These are phyloP conservation scores for Lasiodiplodia theobromae DNA, from an alignment of 2,329 filamentous ascomycete species.

Conservation along the genomic window DNA sequence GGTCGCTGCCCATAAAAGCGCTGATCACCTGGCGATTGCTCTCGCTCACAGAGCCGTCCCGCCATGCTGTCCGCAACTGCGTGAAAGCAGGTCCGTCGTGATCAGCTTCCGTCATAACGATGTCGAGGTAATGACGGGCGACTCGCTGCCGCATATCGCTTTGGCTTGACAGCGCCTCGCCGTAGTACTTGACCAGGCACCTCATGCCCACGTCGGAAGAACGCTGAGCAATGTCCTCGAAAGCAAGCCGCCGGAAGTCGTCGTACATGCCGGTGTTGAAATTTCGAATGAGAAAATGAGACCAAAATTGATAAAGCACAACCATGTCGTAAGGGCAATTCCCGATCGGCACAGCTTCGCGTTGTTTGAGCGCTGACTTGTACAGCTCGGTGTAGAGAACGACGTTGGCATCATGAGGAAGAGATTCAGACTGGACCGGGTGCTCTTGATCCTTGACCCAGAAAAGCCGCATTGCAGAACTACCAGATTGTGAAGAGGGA, in stretches of 20 bases:
- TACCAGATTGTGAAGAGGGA: conserved; percentile 33
- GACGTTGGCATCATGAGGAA: conserved; percentile 54
- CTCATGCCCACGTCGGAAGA: conserved; percentile 64
- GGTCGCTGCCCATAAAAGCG: conserved; percentile 58
- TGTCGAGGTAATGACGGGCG: conserved; percentile 61
- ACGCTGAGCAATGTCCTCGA: conserved; percentile 66
- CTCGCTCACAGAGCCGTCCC: conserved; percentile 61
- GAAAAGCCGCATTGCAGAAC: conserved; percentile 44
- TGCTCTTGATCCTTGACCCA: conserved; percentile 59
- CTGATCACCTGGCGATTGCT: conserved; percentile 65
- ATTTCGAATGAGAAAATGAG: conserved; percentile 73
- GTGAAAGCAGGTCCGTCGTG: conserved; percentile 56
- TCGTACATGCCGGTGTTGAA: conserved; percentile 79
- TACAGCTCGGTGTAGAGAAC: conserved; percentile 59
- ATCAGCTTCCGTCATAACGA: conserved; percentile 58
- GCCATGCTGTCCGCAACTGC: conserved; percentile 60
- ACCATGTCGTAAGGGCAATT: conserved; percentile 65
- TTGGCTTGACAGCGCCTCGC: conserved; percentile 61
- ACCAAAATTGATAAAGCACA: conserved; percentile 77
- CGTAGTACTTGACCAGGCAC: conserved; percentile 71
- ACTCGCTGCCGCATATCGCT: conserved; percentile 61
- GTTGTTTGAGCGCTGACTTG: conserved; percentile 59
- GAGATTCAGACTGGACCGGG: conserved; percentile 47
- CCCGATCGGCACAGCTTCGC: conserved; percentile 52
- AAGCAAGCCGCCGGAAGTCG: conserved; percentile 73